Conservation (phyloP, 2,329 filamentous ascomycete species). For the Trichophaea hybrida region DNA sequence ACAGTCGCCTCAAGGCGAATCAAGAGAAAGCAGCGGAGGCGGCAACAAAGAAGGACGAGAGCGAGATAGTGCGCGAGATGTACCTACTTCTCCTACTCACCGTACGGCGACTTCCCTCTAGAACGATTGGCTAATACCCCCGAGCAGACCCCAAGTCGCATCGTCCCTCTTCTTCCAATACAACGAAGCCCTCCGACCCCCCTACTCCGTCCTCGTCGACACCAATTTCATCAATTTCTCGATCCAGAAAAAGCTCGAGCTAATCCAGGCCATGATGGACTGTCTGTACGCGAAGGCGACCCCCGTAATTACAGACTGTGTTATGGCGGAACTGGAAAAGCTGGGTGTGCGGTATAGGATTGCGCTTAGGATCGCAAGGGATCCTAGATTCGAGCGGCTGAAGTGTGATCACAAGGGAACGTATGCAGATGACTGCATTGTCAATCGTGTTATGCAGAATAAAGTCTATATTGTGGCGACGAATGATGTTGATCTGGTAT, state of each 20-base stretch:
- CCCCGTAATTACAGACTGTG: slow-evolving; percentile 72
- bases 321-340: slow-evolving; percentile 77
- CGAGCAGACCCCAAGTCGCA: slow-evolving; percentile 54
- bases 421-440: slow-evolving; percentile 76
- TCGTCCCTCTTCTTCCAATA: slow-evolving; percentile 77
- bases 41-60: slow-evolving; percentile 45
- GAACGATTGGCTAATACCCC: slow-evolving; percentile 9
- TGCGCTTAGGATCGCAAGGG: slow-evolving; percentile 69
- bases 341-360: slow-evolving; percentile 78
- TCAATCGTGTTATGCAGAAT: slow-evolving; percentile 56
- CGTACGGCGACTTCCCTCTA: slow-evolving; percentile 13
- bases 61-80: slow-evolving; percentile 60
- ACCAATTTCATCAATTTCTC: slow-evolving; percentile 88
- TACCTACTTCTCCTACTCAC: slow-evolving; percentile 30
- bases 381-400: slow-evolving; percentile 74
- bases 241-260: slow-evolving; percentile 75
- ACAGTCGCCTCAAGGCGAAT: slow-evolving; percentile 72
- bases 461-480: slow-evolving; percentile 66
- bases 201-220: slow-evolving; percentile 67
- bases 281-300: slow-evolving; percentile 82
- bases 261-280: slow-evolving; percentile 85
- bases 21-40: slow-evolving; percentile 46
- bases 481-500: slow-evolving; percentile 33
- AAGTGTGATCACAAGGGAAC: slow-evolving; percentile 83
- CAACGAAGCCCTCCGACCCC: slow-evolving; percentile 73